A percentile compares a stretch with the other conserved stretches of the same genome.
These are phyloP conservation scores for Pseudisothecium myosuroides DNA, from an alignment of 225 moss, liverwort and hornwort genomes.

Conservation along the genomic window DNA sequence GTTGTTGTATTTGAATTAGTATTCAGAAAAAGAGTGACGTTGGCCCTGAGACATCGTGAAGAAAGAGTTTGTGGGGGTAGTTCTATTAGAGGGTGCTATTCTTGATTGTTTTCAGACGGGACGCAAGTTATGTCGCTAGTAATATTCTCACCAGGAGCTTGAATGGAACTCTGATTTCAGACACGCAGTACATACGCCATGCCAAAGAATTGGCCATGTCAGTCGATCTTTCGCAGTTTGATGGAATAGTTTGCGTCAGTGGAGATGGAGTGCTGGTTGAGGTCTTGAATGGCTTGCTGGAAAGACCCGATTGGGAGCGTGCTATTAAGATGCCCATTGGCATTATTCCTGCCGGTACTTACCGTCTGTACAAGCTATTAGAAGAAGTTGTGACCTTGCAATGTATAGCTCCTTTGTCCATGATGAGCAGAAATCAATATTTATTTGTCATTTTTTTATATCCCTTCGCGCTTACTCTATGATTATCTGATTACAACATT, in stretches of 20 bases:
- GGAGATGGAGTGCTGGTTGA: constrained; percentile 95
- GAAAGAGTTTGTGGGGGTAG: background rate
- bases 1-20: background rate
- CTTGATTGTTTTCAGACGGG: background rate
- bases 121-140: background rate
- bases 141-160: background rate
- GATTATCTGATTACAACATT: background rate
- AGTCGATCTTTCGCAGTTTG: constrained; percentile 55
- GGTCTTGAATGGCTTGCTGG: constrained; percentile 78
- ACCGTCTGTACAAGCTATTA: background rate
- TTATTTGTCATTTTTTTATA: background rate
- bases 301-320: constrained; percentile 74
- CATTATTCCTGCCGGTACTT: constrained; percentile 46
- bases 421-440: background rate
- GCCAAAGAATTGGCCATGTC: constrained; percentile 71
- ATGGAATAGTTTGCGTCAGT: constrained; percentile 84
- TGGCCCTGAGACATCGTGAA: background rate
- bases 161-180: constrained; percentile 25
- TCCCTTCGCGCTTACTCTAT: background rate
- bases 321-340: constrained; percentile 81
- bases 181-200: constrained; percentile 69
- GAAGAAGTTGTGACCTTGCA: background rate
- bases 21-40: background rate
- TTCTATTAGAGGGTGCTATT: background rate
- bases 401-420: background rate